Base-by-base conservation (phyloP, 352 stramenopile genomes). In the Phytophthora hibernalis region DNA sequence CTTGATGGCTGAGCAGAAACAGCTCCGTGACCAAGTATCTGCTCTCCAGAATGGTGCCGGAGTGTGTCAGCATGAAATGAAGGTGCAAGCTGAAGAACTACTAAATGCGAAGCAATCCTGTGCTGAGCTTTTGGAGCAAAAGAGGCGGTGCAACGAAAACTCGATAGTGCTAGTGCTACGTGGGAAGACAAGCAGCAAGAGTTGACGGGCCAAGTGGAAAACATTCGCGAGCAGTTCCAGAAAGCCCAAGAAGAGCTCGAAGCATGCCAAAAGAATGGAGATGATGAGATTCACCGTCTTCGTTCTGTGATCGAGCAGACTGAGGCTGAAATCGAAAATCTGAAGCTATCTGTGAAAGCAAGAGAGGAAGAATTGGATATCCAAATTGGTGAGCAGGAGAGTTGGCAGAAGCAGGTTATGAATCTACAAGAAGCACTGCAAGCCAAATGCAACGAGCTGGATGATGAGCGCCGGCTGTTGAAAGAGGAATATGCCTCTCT, bases 171-270 rank as follows among this genome's bases (percentile, higher is more conserved):
- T 15, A 79, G 77, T 6, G 37, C 55, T 20, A 33, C 68, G 3
- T 84, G 72, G 82, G 37, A 68, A 35, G 54, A 77, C n/a, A 84
- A 75, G 16, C 64, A 83, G 12, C 64, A 77, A 28, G 71, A 84
- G 10, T 56, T 84, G 3, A 45, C 52, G 33, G 16, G 60, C 21
- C 77, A 90, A 54, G 56, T 86, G 52, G 57, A 82, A 13, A 79
- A 48, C 9, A 37, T 89, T 24, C 71, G 72, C 15, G 74, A 82
- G 40, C 71, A 89, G 49, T 75, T 72, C 47, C 67, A 74, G 13
- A 73, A 82, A 31, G 74, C 72, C 0, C 79, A 89, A 44, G 61
- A 77, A 44, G 78, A 89, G 44, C 69, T 92, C 6, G 75, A 87
- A 15, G 51, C 64, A 38, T 83, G 76, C 52, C 74, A 88, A 54